phyloP scores from a whole-genome alignment of 441 rosid species.

The Populus hybrid region DNA sequence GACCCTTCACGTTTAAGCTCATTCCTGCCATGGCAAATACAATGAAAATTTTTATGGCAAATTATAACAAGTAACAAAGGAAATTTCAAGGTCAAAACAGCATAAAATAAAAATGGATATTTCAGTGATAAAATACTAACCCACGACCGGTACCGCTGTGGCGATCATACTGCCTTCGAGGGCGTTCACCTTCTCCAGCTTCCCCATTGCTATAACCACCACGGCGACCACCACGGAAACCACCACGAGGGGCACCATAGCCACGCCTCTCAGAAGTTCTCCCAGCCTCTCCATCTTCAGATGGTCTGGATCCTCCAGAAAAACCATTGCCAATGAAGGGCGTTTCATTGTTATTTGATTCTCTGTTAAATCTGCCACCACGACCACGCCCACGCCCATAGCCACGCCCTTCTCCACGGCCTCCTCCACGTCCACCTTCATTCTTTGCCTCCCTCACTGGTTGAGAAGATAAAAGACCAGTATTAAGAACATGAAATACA shows the following conservation, averaged over 20 bases:
- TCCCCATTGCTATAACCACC: constrained; percentile 67
- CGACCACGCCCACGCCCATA: constrained; percentile 51
- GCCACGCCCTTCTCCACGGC: constrained; percentile 47
- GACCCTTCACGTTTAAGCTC: constrained; percentile 82
- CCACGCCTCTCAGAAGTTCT: constrained; percentile 62
- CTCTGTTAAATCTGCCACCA: constrained; percentile 53
- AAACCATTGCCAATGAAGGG: constrained; percentile 38
- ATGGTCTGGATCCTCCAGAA: constrained; percentile 50
- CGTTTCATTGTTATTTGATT: constrained; percentile 40
- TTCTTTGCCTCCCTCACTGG: constrained; percentile 56
- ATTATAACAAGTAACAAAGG: neutral
- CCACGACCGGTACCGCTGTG: constrained; percentile 91
- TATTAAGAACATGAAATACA: neutral
- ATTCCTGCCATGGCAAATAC: constrained; percentile 33
- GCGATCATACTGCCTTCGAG: constrained; percentile 66
- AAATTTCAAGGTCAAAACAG: neutral
- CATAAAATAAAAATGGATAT: neutral
- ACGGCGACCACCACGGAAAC: constrained; percentile 68
- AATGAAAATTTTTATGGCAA: neutral
- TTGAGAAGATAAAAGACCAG: neutral
- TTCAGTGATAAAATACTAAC: constrained; percentile 39
- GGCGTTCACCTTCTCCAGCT: constrained; percentile 60
- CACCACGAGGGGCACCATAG: constrained; percentile 57
- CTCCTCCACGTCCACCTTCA: constrained; percentile 56
- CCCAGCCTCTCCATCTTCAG: constrained; percentile 66